Percentiles rank a stretch among this genome's conserved stretches.
These are phyloP conservation scores for Physaria fendleri DNA, from an alignment of 345 rosid genomes.

Conservation along the genomic window DNA sequence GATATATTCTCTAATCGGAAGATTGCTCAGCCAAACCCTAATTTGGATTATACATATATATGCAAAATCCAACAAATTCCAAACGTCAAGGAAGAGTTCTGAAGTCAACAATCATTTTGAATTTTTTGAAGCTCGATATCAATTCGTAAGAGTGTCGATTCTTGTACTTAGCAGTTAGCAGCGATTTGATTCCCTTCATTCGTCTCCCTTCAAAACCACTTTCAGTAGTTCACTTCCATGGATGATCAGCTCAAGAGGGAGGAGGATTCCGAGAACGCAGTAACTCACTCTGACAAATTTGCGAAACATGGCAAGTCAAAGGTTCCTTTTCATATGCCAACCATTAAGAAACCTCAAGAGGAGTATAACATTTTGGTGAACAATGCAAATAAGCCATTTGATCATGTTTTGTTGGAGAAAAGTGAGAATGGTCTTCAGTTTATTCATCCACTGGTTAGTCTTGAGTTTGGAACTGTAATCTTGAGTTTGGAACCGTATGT, in stretches of 20 bases:
- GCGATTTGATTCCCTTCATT: too few species aligned
- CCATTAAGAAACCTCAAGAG: constrained; percentile 70
- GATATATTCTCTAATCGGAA: too few species aligned
- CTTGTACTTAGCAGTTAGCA: too few species aligned
- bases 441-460: constrained; percentile 73
- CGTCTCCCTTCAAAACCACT: too few species aligned
- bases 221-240: too few species aligned
- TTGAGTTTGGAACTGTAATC: not conserved
- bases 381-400: constrained; percentile 61
- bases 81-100: too few species aligned
- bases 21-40: too few species aligned
- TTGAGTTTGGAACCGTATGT: not conserved
- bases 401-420: constrained; percentile 74
- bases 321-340: constrained; percentile 63
- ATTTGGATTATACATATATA: too few species aligned
- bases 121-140: too few species aligned
- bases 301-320: constrained; percentile 38
- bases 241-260: constrained; percentile 49
- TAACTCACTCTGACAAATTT: constrained; percentile 17
- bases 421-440: constrained; percentile 52
- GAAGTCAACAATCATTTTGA: too few species aligned
- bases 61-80: too few species aligned
- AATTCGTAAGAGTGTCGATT: too few species aligned
- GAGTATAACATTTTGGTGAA: constrained; percentile 58
- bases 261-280: constrained; percentile 31